Evolutionary conservation across 2,329 filamentous ascomycete species (phyloP).

Genomic region (Curvularia sp.): DNA sequence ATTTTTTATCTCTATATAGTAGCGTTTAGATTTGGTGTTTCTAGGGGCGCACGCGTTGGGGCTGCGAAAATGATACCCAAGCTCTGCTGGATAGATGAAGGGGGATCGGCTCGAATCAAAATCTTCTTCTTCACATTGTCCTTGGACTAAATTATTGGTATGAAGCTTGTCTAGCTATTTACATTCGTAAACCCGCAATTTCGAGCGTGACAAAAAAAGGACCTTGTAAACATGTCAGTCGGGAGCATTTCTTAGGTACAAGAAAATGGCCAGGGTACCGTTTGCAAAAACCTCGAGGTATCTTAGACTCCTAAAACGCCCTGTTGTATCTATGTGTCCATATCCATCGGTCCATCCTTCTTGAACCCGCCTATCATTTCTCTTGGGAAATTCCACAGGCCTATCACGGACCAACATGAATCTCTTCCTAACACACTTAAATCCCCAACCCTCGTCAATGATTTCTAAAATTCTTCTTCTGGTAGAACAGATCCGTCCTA

Average conservation of each 20-base stretch:
- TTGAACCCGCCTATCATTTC: neutral
- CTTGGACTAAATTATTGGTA: neutral
- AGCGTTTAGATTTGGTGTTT: neutral
- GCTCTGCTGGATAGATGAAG: neutral
- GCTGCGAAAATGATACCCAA: conserved; percentile 4
- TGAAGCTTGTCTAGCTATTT: neutral
- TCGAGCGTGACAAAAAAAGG: neutral
- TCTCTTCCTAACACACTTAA: neutral
- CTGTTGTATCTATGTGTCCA: neutral
- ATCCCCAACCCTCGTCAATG: conserved; percentile 44
- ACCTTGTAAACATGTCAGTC: neutral
- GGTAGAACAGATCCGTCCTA: conserved; percentile 86
- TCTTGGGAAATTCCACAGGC: neutral
- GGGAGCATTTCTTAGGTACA: neutral
- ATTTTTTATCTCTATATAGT: neutral
- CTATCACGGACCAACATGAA: neutral
- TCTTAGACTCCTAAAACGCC: conserved; percentile 7
- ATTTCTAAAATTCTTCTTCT: conserved; percentile 75
- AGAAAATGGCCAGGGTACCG: neutral
- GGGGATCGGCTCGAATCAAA: neutral
- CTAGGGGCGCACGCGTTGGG: neutral
- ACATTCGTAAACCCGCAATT: neutral
- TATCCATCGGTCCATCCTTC: neutral
- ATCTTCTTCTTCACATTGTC: neutral
- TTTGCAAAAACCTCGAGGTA: neutral